phyloP scores from a whole-genome alignment of 306 rosid genomes.

The Gillenia trifoliata region DNA sequence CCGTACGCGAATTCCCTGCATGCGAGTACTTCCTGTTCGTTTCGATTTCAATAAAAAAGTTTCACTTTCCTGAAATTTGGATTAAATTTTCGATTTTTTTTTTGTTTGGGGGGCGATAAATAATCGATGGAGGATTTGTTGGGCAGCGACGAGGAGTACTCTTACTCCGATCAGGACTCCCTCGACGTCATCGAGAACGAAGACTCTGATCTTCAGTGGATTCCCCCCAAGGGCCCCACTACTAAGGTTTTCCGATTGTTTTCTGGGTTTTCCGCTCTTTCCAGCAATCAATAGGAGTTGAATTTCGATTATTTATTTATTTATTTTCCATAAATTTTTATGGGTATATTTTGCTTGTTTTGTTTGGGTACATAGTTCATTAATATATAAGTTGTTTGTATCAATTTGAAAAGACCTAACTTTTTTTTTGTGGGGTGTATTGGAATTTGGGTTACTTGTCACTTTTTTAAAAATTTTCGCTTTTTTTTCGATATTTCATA shows the following conservation, averaged over 20 bases:
- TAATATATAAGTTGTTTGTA: background rate
- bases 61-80: background rate
- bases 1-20: background rate
- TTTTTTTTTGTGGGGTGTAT: background rate
- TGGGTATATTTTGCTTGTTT: background rate
- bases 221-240: conserved; percentile 49
- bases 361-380: background rate
- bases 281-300: background rate
- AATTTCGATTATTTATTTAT: background rate
- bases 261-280: background rate
- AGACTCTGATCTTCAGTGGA: conserved; percentile 37
- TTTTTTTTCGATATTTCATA: background rate
- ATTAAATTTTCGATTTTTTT: background rate
- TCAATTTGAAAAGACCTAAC: background rate
- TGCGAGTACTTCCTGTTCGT: background rate
- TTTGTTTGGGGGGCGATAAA: background rate
- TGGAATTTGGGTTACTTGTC: background rate
- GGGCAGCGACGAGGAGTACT: conserved; percentile 59
- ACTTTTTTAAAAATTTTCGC: background rate
- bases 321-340: background rate
- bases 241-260: conserved; percentile 55
- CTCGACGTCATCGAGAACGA: conserved; percentile 51
- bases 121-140: conserved; percentile 46
- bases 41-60: background rate
- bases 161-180: conserved; percentile 66